phyloP scores from a whole-genome alignment of 2,329 filamentous ascomycete species.

The Fusarium pseudonygamai region DNA sequence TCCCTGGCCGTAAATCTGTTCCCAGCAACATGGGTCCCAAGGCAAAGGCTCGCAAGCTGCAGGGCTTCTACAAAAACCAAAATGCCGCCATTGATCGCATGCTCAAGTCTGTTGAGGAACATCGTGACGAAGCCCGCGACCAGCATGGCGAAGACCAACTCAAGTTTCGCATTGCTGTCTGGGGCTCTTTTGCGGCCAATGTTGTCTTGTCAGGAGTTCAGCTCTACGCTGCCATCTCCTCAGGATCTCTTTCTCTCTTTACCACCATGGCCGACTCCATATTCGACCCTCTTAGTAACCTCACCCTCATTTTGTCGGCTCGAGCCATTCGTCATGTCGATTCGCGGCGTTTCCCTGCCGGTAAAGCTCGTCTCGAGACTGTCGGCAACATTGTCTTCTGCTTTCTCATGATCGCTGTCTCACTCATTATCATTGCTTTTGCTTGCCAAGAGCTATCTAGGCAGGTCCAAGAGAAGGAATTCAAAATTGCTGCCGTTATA shows the following conservation, averaged over 20 bases:
- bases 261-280: constrained; percentile 97
- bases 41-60: constrained; percentile 64
- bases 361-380: constrained; percentile 93
- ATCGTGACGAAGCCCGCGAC: constrained; percentile 82
- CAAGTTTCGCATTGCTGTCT: constrained; percentile 73
- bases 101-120: constrained; percentile 92
- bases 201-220: constrained; percentile 81
- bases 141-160: constrained; percentile 84
- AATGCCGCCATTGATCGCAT: constrained; percentile 94
- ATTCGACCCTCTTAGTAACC: constrained; percentile 90
- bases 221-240: constrained; percentile 86
- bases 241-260: constrained; percentile 92
- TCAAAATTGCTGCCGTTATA: constrained; percentile 85
- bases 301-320: constrained; percentile 86
- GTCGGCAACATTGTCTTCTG: constrained; percentile 97
- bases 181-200: constrained; percentile 81
- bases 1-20: constrained; percentile 23
- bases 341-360: constrained; percentile 84
- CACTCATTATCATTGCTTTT: constrained; percentile 90
- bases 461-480: constrained; percentile 65
- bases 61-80: constrained; percentile 87
- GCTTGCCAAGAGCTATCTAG: constrained; percentile 73
- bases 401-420: constrained; percentile 94
- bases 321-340: constrained; percentile 91
- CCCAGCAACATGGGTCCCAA: constrained; percentile 39